phyloP scores from a whole-genome alignment of 345 rosid species.

The Acer yangbiense region DNA sequence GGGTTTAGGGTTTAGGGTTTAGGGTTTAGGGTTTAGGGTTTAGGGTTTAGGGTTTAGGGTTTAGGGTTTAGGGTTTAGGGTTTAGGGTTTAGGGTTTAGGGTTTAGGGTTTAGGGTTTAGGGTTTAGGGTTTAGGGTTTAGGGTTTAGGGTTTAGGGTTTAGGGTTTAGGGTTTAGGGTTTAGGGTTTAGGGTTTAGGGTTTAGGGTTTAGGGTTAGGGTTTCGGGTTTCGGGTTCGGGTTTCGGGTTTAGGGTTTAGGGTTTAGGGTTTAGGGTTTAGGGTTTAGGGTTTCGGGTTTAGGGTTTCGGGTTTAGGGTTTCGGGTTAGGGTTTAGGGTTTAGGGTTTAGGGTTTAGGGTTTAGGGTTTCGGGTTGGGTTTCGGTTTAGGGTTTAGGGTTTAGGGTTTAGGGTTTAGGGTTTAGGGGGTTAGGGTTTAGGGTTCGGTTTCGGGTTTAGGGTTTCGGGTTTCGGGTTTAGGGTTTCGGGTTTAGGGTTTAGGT shows the following conservation, averaged over 20 bases:
- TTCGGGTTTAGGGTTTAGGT: conserved; percentile 24
- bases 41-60: conserved; percentile 15
- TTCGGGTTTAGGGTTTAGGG: conserved; percentile 11
- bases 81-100: conserved; percentile 18
- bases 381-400: no score
- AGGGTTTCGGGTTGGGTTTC: conserved; percentile 7
- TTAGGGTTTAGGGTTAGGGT: conserved; percentile 6
- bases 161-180: conserved; percentile 16
- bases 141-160: conserved; percentile 14
- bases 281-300: conserved; percentile 14
- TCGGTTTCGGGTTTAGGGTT: conserved; percentile 24
- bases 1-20: conserved; percentile 15
- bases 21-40: conserved; percentile 10
- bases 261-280: conserved; percentile 18
- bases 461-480: conserved; percentile 22
- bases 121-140: conserved; percentile 19
- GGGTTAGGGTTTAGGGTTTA: conserved; percentile 22
- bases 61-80: conserved; percentile 20
- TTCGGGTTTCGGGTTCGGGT: no score
- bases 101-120: conserved; percentile 20
- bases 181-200: conserved; percentile 6
- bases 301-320: conserved; percentile 21
- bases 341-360: conserved; percentile 15
- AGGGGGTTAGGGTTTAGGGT: conserved; percentile 20
- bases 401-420: conserved; percentile 18